phyloP scores from a whole-genome alignment of 305 asterid species.

The Fraxinus albicans region DNA sequence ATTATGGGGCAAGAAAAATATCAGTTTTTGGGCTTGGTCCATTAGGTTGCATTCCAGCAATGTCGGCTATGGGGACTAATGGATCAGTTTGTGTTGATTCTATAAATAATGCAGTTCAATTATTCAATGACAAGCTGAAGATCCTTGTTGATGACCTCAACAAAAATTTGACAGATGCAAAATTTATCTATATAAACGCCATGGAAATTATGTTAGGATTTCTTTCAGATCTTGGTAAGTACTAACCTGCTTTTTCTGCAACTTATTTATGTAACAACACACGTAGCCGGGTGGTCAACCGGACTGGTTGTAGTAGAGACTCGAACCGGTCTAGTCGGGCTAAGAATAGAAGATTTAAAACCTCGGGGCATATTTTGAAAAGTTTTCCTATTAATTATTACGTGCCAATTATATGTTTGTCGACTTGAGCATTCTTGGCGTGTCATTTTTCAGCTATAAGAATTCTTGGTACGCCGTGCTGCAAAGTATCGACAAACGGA shows the following conservation, averaged over 20 bases:
- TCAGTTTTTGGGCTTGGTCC: slow-evolving; percentile 34
- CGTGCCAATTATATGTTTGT: not conserved
- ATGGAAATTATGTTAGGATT: slow-evolving; percentile 10
- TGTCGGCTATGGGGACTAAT: not conserved
- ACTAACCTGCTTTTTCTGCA: not conserved
- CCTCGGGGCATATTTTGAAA: slow-evolving; percentile 22
- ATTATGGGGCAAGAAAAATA: slow-evolving; percentile 45
- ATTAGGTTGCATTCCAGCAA: slow-evolving; percentile 41
- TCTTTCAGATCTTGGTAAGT: slow-evolving; percentile 20
- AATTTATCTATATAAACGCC: slow-evolving; percentile 22
- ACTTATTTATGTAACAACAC: not conserved
- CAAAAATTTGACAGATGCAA: slow-evolving; percentile 12
- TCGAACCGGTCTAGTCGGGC: not conserved
- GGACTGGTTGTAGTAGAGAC: not conserved
- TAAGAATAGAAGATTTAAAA: no score
- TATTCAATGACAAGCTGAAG: slow-evolving; percentile 40
- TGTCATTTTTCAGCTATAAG: not conserved
- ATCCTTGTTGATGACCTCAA: slow-evolving; percentile 28
- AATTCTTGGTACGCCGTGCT: not conserved
- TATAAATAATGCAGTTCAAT: slow-evolving; percentile 23
- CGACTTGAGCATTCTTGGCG: slow-evolving; percentile 12
- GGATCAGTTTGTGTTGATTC: slow-evolving; percentile 28
- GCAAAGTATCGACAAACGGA: slow-evolving; percentile 6
- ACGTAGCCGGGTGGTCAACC: not conserved
- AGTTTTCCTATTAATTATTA: not conserved